Evolutionary conservation across 768 basidiomycete species (phyloP).

Genomic region (Kockovaella imperatae): DNA sequence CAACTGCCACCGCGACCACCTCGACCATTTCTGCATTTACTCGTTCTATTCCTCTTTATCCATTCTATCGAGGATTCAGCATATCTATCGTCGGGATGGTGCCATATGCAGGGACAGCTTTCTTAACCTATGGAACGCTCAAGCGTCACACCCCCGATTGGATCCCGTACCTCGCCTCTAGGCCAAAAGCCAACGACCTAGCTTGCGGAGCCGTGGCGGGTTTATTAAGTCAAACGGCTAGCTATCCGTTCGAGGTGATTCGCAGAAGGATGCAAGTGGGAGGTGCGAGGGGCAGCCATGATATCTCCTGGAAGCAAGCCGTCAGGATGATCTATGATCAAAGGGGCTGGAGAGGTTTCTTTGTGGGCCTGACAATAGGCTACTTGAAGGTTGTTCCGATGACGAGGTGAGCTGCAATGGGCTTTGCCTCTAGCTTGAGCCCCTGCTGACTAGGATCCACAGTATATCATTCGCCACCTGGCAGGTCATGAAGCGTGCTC

Average conservation of each 20-base stretch:
- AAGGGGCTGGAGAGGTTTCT: constrained; percentile 81
- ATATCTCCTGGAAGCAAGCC: constrained; percentile 74
- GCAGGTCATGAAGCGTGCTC: constrained; percentile 64
- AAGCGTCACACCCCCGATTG: constrained; percentile 49
- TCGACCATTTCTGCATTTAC: constrained; percentile 28
- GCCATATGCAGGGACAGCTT: constrained; percentile 91
- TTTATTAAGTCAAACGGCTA: constrained; percentile 73
- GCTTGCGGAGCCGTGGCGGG: constrained; percentile 79
- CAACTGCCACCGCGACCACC: constrained; percentile 15
- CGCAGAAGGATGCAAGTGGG: constrained; percentile 92
- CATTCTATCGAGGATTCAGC: constrained; percentile 91
- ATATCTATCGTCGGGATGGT: constrained; percentile 87
- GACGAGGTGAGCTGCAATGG: constrained; percentile 51
- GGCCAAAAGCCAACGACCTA: constrained; percentile 59
- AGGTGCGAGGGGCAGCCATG: constrained; percentile 59
- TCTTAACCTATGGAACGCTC: constrained; percentile 75
- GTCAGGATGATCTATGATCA: constrained; percentile 57
- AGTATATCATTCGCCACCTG: constrained; percentile 87
- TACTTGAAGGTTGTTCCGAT: constrained; percentile 92
- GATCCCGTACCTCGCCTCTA: constrained; percentile 28
- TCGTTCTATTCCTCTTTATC: constrained; percentile 49
- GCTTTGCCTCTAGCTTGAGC: neutral
- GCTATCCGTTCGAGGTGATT: constrained; percentile 91
- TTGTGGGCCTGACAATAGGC: constrained; percentile 81
- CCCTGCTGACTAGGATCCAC: neutral